Evolutionary conservation across 495 filamentous ascomycete species (phyloP), one percentile per base, ranked within the genome.

Genomic region (Xylaria castorea): DNA sequence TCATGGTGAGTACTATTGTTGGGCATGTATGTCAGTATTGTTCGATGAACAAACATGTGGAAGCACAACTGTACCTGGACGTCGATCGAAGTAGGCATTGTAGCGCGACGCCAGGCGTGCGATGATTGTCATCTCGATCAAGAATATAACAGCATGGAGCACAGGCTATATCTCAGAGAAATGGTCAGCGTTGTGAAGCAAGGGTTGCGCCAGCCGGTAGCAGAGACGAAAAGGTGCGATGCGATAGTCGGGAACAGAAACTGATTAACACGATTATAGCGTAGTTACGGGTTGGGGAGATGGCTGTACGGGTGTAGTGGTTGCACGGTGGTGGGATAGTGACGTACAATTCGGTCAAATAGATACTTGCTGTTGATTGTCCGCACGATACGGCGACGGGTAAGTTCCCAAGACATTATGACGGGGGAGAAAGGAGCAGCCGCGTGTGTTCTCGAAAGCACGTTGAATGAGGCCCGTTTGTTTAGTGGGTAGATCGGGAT

Each of bases 81-180:
- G 92, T 75, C 91, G 89, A 74, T 91, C 89, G 88, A 98, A 99
- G 85, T 97, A 97, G 73, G 89, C 86, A 83, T 97, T 97, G 85
- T 97, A 99, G 75, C 94, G 94, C 73, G 92, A 89, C 53, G 89
- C 91, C 63, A 97, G 83, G 74, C 94, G 90, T 76, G 90, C 91
- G 68, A 97, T 87, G 75, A 94, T 88, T 34, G 89, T 90, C 91
- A 98, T 93, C 81, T 98, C 92, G 81, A 97, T 87, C 22, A 97
- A 80, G 80, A 98, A 92, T 67, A 97, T 89, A 69, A 97, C 87
- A 46, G 89, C 85, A 83, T 98, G 94, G 62, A 98, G 85, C 42
- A 98, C 84, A 76, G 96, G 96, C 96, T 99, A 71, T 20, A 66
- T 40, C 34, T 36, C 76, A 68, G 51, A 68, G 30, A 58, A 20